phyloP scores from a whole-genome alignment of 2,329 filamentous ascomycete species.

The Calonectria leucothoes region DNA sequence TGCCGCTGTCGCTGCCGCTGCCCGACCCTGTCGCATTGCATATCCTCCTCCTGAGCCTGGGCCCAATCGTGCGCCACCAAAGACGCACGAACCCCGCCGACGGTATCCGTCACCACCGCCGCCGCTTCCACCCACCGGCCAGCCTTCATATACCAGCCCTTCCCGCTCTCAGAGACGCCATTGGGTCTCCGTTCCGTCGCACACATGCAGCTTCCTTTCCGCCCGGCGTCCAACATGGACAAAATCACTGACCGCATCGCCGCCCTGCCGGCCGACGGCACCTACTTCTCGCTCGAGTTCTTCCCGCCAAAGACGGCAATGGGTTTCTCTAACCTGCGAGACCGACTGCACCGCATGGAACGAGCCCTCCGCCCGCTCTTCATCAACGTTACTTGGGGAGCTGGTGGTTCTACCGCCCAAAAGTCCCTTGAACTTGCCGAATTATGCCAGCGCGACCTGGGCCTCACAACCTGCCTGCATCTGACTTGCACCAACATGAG shows the following conservation, averaged over 20 bases:
- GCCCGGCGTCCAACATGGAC: constrained; percentile 66
- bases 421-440: constrained; percentile 96
- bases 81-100: constrained; percentile 21
- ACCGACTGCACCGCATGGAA: constrained; percentile 94
- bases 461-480: constrained; percentile 94
- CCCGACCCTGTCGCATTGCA: neutral
- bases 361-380: constrained; percentile 91
- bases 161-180: neutral
- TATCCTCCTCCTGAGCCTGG: neutral
- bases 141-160: constrained; percentile 2
- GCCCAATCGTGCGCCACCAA: constrained; percentile 9
- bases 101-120: constrained; percentile 28
- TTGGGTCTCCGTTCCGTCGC: neutral
- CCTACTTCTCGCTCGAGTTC: constrained; percentile 98
- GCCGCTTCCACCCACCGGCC: neutral
- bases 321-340: constrained; percentile 93
- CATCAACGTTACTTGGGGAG: constrained; percentile 98
- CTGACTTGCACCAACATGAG: constrained; percentile 99
- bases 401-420: constrained; percentile 88
- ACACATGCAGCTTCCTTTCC: constrained; percentile 10
- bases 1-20: neutral
- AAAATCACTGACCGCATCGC: constrained; percentile 97
- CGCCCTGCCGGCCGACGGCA: constrained; percentile 82
- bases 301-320: constrained; percentile 98
- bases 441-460: constrained; percentile 91